phyloP scores from a whole-genome alignment of 306 rosid genomes.

The Trifolium pratense region DNA sequence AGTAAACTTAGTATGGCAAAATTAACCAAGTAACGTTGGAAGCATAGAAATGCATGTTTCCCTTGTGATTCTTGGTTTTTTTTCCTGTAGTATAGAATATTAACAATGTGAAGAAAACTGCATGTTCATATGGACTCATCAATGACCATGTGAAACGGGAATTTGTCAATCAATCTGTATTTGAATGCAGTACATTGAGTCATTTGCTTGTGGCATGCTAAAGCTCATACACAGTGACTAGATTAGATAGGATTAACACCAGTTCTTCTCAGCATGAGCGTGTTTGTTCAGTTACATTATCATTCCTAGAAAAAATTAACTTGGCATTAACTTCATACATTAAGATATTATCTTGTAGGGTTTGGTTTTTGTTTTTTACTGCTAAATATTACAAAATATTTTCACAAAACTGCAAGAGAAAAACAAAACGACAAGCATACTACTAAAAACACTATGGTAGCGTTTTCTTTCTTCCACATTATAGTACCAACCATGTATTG shows the following conservation, averaged over 20 bases:
- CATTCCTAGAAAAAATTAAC: slow-evolving; percentile 1
- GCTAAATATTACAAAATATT: too few species aligned
- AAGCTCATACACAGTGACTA: neutral
- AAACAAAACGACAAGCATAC: too few species aligned
- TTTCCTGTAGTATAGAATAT: neutral
- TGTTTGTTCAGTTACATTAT: neutral
- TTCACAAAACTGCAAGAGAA: too few species aligned
- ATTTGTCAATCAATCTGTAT: neutral
- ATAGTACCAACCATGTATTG: too few species aligned
- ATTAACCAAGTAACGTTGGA: slow-evolving; percentile 29
- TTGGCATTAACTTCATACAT: neutral
- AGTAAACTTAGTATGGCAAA: slow-evolving; percentile 30
- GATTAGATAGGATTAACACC: neutral
- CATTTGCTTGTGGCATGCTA: neutral
- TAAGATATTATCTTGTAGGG: neutral
- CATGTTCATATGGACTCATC: slow-evolving; percentile 4
- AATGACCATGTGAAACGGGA: neutral
- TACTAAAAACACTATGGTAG: too few species aligned
- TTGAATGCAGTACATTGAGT: neutral
- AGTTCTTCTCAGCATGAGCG: neutral
- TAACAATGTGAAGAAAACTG: slow-evolving; percentile 3
- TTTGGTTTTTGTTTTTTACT: neutral
- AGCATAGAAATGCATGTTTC: slow-evolving; percentile 26
- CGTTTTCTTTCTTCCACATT: too few species aligned
- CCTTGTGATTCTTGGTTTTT: neutral